A percentile compares a stretch with the other conserved stretches of the same genome.
Conservation (phyloP, 805 yeast species). For the Metschnikowia baotianmanensis region DNA sequence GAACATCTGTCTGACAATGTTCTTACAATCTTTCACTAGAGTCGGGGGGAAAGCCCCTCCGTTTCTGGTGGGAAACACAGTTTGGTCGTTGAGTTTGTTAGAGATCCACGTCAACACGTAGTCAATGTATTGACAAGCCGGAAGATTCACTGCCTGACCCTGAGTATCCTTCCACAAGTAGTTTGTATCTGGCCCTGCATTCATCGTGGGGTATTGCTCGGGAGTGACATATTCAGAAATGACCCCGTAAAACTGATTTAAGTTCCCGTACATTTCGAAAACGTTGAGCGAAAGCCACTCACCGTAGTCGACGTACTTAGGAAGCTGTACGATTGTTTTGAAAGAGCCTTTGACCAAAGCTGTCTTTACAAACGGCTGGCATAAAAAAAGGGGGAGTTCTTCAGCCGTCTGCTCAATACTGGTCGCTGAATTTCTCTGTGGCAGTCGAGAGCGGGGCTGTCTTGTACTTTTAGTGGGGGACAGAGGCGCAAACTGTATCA, state of each 20-base stretch:
- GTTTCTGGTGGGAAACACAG: constrained; percentile 85
- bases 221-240: constrained; percentile 89
- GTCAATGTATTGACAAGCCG: constrained; percentile 92
- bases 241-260: constrained; percentile 88
- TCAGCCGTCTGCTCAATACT: constrained; percentile 12
- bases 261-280: constrained; percentile 82
- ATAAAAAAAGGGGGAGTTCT: constrained; percentile 62
- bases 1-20: constrained; percentile 88
- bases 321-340: constrained; percentile 91
- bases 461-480: constrained; percentile 23
- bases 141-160: constrained; percentile 78
- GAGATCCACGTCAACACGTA: constrained; percentile 88
- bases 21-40: constrained; percentile 77
- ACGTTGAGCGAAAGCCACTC: constrained; percentile 96
- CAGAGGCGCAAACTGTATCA: constrained; percentile 24
- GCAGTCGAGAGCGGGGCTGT: constrained; percentile 18
- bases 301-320: constrained; percentile 89
- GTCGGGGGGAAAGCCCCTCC: constrained; percentile 89
- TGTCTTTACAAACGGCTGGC: constrained; percentile 91
- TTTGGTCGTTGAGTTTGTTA: constrained; percentile 83
- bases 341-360: constrained; percentile 96
- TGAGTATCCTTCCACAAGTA: constrained; percentile 83
- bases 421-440: constrained; percentile 12
- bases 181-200: constrained; percentile 89
- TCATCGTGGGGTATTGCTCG: constrained; percentile 88